Evolutionary conservation across 345 rosid genomes (phyloP).

Genomic region (Hibiscus syriacus): DNA sequence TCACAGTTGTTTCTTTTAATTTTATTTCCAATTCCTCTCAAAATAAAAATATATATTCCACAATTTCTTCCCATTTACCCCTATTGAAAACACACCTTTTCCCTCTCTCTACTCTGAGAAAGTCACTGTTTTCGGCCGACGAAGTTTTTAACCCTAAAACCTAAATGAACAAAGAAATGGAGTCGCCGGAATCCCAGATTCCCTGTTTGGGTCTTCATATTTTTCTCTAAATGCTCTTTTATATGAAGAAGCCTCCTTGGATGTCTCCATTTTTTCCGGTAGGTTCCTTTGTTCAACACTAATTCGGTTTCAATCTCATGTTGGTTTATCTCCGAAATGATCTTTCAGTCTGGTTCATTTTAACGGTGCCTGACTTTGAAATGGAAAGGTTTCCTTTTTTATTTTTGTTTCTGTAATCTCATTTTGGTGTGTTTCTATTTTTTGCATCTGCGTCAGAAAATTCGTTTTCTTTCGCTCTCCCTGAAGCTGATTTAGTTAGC

Average conservation of each 20-base stretch:
- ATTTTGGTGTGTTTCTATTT: conserved; percentile 3
- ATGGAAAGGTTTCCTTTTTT: conserved; percentile 14
- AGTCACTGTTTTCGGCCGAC: background rate
- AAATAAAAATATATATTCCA: background rate
- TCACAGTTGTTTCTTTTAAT: conserved; percentile 4
- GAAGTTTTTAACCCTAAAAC: conserved; percentile 7
- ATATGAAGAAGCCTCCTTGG: conserved; percentile 41
- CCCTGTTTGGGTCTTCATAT: conserved; percentile 10
- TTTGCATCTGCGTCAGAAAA: background rate
- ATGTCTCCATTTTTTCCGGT: conserved; percentile 32
- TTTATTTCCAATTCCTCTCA: background rate
- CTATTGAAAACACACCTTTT: no score
- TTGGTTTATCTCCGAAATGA: conserved; percentile 9
- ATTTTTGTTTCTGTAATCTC: background rate
- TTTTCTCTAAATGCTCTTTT: conserved; percentile 24
- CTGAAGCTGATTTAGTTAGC: conserved; percentile 8
- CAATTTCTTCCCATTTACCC: conserved; percentile 5
- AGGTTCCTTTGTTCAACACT: conserved; percentile 14
- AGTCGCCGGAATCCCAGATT: conserved; percentile 17
- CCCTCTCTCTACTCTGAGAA: conserved; percentile 15
- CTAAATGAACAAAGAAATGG: conserved; percentile 7
- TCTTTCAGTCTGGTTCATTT: conserved; percentile 1
- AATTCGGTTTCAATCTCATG: conserved; percentile 14
- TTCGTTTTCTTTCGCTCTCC: conserved; percentile 7
- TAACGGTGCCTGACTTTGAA: background rate